Conservation (phyloP, 108 stramenopile genomes). For the Phaeodactylum tricornutum region DNA sequence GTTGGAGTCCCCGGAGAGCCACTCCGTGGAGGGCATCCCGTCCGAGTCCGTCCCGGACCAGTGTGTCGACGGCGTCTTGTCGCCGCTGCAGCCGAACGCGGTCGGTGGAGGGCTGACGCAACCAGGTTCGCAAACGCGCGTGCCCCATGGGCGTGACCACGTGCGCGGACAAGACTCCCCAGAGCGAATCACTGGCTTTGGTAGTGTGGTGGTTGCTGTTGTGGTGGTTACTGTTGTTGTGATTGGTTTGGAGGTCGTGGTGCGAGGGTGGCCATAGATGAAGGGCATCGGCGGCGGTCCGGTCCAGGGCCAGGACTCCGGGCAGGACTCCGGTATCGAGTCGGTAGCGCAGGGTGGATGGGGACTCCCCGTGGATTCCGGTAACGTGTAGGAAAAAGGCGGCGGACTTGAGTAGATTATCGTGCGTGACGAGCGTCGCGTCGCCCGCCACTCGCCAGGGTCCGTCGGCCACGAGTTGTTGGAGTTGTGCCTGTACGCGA, state of each 20-base stretch:
- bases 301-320: slow-evolving; percentile 62
- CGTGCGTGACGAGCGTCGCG: too few relatives aligned
- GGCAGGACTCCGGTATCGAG: too few relatives aligned
- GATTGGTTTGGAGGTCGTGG: neutral
- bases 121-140: slow-evolving; percentile 53
- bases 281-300: slow-evolving; percentile 66
- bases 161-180: slow-evolving; percentile 42
- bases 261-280: slow-evolving; percentile 64
- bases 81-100: slow-evolving; percentile 36
- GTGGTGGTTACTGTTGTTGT: too few relatives aligned
- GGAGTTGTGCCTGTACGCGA: too few relatives aligned
- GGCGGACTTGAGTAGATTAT: too few relatives aligned
- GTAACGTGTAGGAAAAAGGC: too few relatives aligned
- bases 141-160: slow-evolving; percentile 68
- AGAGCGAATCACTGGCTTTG: too few relatives aligned
- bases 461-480: too few relatives aligned
- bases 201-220: too few relatives aligned
- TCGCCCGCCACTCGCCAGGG: too few relatives aligned
- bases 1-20: slow-evolving; percentile 41
- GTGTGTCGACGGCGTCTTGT: slow-evolving; percentile 54
- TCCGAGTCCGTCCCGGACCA: slow-evolving; percentile 53
- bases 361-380: too few relatives aligned
- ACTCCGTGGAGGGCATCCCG: slow-evolving; percentile 56
- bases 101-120: slow-evolving; percentile 68
- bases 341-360: too few relatives aligned